Conservation (phyloP, 352 stramenopile genomes). For the Phytophthora pseudosyringae region DNA sequence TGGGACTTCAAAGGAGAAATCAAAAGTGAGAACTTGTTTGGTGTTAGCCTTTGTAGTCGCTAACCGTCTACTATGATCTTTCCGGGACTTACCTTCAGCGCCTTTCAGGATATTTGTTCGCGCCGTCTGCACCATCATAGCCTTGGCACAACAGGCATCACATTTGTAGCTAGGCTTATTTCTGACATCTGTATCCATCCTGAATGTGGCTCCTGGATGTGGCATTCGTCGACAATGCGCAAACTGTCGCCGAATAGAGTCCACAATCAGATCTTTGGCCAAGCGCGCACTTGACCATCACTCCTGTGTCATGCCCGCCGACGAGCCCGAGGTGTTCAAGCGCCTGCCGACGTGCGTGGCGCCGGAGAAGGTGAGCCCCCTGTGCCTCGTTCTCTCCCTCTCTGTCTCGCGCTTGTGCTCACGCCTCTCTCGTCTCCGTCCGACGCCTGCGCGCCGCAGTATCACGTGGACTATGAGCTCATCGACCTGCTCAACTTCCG, state of each 20-base stretch:
- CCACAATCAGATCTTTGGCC: constrained; percentile 22
- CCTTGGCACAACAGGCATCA: no score
- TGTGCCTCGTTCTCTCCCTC: neutral
- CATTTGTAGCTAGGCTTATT: no score
- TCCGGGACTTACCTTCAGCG: no score
- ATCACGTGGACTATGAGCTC: constrained; percentile 77
- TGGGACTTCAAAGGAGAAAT: no score
- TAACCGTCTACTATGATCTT: no score
- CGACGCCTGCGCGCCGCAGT: constrained; percentile 33
- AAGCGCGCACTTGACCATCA: constrained; percentile 30
- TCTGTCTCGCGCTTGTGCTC: neutral
- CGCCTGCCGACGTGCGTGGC: constrained; percentile 64
- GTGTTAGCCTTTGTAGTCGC: no score
- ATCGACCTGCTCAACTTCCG: constrained; percentile 82
- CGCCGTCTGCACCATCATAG: no score
- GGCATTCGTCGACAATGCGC: constrained; percentile 31
- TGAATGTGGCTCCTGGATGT: constrained; percentile 1
- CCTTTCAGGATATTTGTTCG: no score
- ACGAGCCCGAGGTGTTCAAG: constrained; percentile 46
- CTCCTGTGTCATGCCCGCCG: constrained; percentile 23
- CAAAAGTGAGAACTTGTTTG: no score
- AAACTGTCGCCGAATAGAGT: constrained; percentile 19
- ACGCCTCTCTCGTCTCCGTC: neutral
- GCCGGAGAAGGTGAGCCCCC: constrained; percentile 53
- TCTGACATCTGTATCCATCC: neutral